phyloP scores from a whole-genome alignment of 1,139 yeast species.

The Scheffersomyces titani region DNA sequence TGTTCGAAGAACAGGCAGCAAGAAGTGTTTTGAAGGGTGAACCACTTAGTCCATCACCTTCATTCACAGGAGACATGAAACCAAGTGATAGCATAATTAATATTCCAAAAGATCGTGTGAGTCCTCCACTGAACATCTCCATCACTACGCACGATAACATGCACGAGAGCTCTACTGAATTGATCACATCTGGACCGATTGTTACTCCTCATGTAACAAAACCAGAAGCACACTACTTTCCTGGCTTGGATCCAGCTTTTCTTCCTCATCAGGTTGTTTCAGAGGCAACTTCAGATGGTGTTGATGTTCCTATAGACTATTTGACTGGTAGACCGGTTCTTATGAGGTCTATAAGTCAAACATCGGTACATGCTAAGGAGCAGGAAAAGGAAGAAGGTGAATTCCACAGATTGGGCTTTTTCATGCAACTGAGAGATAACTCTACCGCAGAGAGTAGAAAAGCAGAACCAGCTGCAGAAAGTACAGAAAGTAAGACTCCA shows the following conservation, averaged over 20 bases:
- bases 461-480: slow-evolving; percentile 4
- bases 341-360: slow-evolving; percentile 62
- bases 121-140: slow-evolving; percentile 3
- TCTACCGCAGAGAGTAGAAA: background rate
- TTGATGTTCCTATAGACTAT: slow-evolving; percentile 59
- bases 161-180: slow-evolving; percentile 53
- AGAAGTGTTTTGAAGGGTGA: slow-evolving; percentile 11
- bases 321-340: slow-evolving; percentile 72
- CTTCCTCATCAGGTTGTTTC: slow-evolving; percentile 72
- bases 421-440: slow-evolving; percentile 59
- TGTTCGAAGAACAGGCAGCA: slow-evolving; percentile 45
- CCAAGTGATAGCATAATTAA: background rate
- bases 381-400: slow-evolving; percentile 94
- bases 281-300: slow-evolving; percentile 57
- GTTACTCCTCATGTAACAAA: slow-evolving; percentile 44
- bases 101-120: background rate
- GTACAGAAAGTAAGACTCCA: background rate
- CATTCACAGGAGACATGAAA: slow-evolving; percentile 7
- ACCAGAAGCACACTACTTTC: slow-evolving; percentile 23
- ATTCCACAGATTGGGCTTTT: slow-evolving; percentile 79
- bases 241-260: slow-evolving; percentile 27
- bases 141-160: slow-evolving; percentile 27
- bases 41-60: slow-evolving; percentile 26
- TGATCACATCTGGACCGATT: slow-evolving; percentile 56
- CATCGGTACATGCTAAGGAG: slow-evolving; percentile 66